Percentiles rank a stretch among this genome's conserved stretches.
These are phyloP conservation scores for Plectosphaerella cucumerina DNA, from an alignment of 2,329 filamentous ascomycete genomes.

Conservation along the genomic window DNA sequence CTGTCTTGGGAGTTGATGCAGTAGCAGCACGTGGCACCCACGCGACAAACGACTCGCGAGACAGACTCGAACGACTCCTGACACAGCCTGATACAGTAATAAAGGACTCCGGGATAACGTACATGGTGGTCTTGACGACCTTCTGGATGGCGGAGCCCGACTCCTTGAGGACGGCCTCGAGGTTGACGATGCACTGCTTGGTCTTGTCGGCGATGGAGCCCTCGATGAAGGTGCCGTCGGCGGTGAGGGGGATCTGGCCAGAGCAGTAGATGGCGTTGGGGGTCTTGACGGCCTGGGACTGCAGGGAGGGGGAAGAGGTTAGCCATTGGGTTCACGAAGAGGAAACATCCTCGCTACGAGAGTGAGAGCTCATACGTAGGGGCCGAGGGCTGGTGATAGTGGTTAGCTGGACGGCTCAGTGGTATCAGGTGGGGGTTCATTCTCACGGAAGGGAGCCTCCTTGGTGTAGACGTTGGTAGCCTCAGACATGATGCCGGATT, in stretches of 20 bases:
- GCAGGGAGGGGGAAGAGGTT: slow-evolving; percentile 10
- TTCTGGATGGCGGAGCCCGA: slow-evolving; percentile 74
- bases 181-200: slow-evolving; percentile 64
- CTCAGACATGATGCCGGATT: slow-evolving; percentile 15
- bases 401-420: slow-evolving; percentile 5
- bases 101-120: too few relatives aligned
- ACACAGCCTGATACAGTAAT: too few relatives aligned
- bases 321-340: too few relatives aligned
- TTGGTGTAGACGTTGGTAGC: slow-evolving; percentile 50
- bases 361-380: slow-evolving; percentile 48
- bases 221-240: slow-evolving; percentile 50
- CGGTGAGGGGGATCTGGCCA: slow-evolving; percentile 67
- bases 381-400: slow-evolving; percentile 47
- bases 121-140: slow-evolving; percentile 89
- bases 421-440: too few relatives aligned
- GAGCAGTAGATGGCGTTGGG: slow-evolving; percentile 63
- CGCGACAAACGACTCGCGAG: too few relatives aligned
- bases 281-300: slow-evolving; percentile 66
- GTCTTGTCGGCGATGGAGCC: slow-evolving; percentile 63
- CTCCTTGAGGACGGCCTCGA: slow-evolving; percentile 77
- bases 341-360: background rate
- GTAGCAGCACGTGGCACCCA: too few relatives aligned
- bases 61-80: too few relatives aligned
- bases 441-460: slow-evolving; percentile 56
- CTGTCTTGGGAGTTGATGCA: too few relatives aligned